A percentile compares a stretch with the other conserved stretches of the same genome.
Evolutionary conservation across 768 basidiomycete genomes (phyloP).

Genomic region (Tulasnella sp.): DNA sequence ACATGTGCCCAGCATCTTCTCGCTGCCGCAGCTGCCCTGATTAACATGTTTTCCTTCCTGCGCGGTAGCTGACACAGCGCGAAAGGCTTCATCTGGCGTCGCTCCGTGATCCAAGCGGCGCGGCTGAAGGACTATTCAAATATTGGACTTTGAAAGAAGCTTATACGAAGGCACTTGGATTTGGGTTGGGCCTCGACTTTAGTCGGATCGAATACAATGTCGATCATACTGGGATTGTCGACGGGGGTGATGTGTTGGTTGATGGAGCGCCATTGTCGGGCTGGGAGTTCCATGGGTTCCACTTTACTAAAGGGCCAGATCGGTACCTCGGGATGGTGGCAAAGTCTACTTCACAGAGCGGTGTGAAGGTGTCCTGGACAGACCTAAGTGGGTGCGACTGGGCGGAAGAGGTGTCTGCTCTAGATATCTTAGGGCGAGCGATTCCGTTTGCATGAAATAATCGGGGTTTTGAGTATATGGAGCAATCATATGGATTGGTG

Average conservation of each 20-base stretch:
- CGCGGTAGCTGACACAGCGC: neutral
- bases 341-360: neutral
- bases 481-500: too few relatives aligned
- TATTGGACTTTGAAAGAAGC: slow-evolving; percentile 90
- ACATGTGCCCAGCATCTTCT: slow-evolving; percentile 8
- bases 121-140: slow-evolving; percentile 48
- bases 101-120: slow-evolving; percentile 31
- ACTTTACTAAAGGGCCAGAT: neutral
- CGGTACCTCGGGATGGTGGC: slow-evolving; percentile 2
- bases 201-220: slow-evolving; percentile 51
- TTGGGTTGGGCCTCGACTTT: slow-evolving; percentile 77
- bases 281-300: slow-evolving; percentile 1
- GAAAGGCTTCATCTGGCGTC: slow-evolving; percentile 1
- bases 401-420: too few relatives aligned
- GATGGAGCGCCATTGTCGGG: neutral
- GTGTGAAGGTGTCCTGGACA: neutral
- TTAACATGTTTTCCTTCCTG: neutral
- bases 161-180: slow-evolving; percentile 78
- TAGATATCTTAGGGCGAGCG: too few relatives aligned
- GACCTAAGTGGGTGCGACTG: neutral
- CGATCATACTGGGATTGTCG: neutral
- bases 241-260: neutral
- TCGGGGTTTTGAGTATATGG: too few relatives aligned
- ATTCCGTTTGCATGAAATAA: too few relatives aligned
- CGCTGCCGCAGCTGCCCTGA: neutral